phyloP scores from a whole-genome alignment of 2,329 filamentous ascomycete genomes.

The Neonectria magnoliae region DNA sequence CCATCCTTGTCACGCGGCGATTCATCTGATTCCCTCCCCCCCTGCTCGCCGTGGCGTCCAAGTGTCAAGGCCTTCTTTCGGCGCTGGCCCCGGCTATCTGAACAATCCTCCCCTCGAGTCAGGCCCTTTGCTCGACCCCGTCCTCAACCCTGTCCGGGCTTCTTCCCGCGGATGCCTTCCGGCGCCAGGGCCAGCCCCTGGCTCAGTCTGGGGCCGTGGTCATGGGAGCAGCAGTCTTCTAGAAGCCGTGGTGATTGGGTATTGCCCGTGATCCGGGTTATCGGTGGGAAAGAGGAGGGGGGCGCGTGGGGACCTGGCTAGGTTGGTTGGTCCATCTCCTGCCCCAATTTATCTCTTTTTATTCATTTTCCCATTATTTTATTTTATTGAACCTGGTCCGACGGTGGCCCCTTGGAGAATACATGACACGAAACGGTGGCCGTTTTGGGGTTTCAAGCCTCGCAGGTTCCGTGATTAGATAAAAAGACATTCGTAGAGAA shows the following conservation, averaged over 20 bases:
- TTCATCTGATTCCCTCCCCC: constrained; percentile 29
- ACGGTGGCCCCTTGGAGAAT: constrained; percentile 29
- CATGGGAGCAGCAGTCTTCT: constrained; percentile 35
- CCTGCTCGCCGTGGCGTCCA: constrained; percentile 17
- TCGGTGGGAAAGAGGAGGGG: constrained; percentile 20
- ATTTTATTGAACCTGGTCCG: constrained; percentile 18
- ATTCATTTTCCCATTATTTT: constrained; percentile 28
- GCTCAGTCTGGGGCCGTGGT: constrained; percentile 20
- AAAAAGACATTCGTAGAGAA: neutral
- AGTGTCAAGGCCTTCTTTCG: constrained; percentile 13
- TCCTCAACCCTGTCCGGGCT: constrained; percentile 3
- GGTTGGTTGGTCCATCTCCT: neutral
- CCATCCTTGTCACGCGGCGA: constrained; percentile 17
- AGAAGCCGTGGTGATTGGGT: constrained; percentile 40
- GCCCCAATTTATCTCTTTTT: constrained; percentile 18
- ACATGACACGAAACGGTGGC: constrained; percentile 32
- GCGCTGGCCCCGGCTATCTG: constrained; percentile 19
- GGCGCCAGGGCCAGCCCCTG: constrained; percentile 33
- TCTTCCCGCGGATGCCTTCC: constrained; percentile 37
- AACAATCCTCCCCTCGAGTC: constrained; percentile 31
- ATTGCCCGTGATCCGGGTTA: constrained; percentile 25
- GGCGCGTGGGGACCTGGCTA: constrained; percentile 14
- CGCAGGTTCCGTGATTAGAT: neutral
- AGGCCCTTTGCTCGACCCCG: constrained; percentile 10
- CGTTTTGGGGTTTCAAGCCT: neutral